Evolutionary conservation across 2,329 filamentous ascomycete genomes (phyloP).

Genomic region (Sordariomycetes sp.): DNA sequence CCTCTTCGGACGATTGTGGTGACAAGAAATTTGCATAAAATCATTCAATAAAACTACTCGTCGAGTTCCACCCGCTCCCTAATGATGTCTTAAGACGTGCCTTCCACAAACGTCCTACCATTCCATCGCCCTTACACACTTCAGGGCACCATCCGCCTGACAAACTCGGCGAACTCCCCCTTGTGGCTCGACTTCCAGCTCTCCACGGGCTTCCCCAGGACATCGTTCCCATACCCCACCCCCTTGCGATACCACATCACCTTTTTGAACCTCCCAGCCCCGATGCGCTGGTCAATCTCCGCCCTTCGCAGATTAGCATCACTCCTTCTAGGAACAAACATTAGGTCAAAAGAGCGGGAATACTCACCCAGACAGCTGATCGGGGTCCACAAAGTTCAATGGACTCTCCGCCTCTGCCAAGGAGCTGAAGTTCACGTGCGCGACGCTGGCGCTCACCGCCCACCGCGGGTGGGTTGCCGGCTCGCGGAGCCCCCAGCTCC

Average conservation of each 20-base stretch:
- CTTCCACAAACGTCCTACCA: too few relatives aligned
- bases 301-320: background rate
- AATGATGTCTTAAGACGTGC: too few relatives aligned
- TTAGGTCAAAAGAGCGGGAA: too few relatives aligned
- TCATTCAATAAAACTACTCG: too few relatives aligned
- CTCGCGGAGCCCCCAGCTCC: background rate
- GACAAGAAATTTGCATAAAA: too few relatives aligned
- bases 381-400: too few relatives aligned
- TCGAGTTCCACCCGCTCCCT: too few relatives aligned
- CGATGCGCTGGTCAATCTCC: background rate
- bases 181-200: background rate
- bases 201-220: background rate
- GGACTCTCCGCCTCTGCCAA: too few relatives aligned
- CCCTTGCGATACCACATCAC: background rate
- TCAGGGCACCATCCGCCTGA: background rate
- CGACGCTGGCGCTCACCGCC: background rate
- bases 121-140: too few relatives aligned
- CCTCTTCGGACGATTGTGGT: too few relatives aligned
- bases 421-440: background rate
- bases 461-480: background rate
- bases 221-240: background rate
- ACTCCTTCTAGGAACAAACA: too few relatives aligned
- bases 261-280: background rate
- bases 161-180: background rate
- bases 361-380: too few relatives aligned